Conservation (phyloP, 495 filamentous ascomycete species). For the Penicillium dipodomyicola region DNA sequence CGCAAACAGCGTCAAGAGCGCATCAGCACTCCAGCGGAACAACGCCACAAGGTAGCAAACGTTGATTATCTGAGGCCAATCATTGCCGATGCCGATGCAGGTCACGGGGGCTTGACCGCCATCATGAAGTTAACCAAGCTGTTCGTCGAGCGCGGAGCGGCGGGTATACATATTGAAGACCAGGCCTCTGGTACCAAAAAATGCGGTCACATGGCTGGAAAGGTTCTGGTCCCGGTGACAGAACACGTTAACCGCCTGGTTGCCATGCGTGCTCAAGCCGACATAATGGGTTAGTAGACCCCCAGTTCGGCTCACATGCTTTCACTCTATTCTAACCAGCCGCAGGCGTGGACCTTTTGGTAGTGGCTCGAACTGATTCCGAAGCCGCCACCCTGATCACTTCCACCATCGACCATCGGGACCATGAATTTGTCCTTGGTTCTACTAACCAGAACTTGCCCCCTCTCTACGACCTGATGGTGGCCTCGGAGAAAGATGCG, state of each 20-base stretch:
- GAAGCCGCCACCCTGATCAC: constrained; percentile 98
- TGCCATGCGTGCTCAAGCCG: constrained; percentile 93
- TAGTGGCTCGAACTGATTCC: constrained; percentile 91
- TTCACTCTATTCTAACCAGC: too few relatives aligned
- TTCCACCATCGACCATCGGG: constrained; percentile 89
- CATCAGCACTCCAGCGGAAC: constrained; percentile 67
- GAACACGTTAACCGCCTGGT: constrained; percentile 99
- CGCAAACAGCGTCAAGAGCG: constrained; percentile 97
- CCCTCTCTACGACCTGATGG: constrained; percentile 87
- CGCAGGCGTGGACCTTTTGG: constrained; percentile 83
- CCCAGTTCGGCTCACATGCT: too few relatives aligned
- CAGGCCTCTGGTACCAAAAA: constrained; percentile 99
- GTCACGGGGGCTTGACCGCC: constrained; percentile 93
- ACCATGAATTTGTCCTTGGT: constrained; percentile 91
- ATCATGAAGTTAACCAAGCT: constrained; percentile 99
- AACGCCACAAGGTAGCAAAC: constrained; percentile 73
- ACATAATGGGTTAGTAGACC: constrained; percentile 98
- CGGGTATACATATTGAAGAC: constrained; percentile 98
- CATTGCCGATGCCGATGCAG: constrained; percentile 95
- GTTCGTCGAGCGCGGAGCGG: constrained; percentile 94
- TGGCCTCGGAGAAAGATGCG: constrained; percentile 75
- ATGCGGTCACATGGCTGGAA: constrained; percentile 99
- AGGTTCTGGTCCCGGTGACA: constrained; percentile 93
- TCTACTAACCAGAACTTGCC: constrained; percentile 80
- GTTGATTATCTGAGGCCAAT: constrained; percentile 94